Evolutionary conservation across 73 alveolate species (phyloP), one percentile per base, ranked within the genome.

Genomic region (Urostyla sp.): DNA sequence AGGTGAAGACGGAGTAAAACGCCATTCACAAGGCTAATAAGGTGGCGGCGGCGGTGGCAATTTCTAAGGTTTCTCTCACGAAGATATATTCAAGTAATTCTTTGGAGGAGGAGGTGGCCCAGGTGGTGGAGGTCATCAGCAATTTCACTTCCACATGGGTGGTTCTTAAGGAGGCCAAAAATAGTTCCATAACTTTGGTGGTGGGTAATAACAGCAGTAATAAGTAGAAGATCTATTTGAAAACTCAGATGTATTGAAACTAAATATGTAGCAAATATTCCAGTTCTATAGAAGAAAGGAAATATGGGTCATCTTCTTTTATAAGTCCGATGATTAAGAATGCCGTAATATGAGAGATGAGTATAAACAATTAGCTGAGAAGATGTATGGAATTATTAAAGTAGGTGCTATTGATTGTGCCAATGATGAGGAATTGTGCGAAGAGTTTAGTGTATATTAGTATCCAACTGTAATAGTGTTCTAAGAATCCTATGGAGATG

Each of bases 391-490:
- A 8, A 94, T 97, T 37, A 74, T 97, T 45, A 90, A 90, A 74
- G 92, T 91, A 3, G 99, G 98, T 16, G 99, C 99, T 56, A 93
- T 96, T 15, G 96, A 97, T 81, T 97, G 99, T 82, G 91, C 86
- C 35, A 97, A 92, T 50, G 99, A 97, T 79, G 99, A 93, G 75
- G 99, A 93, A 69, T 80, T 97, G 24, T 97, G 99, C 75, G 99
- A 97, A 75, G 99, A 97, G 85, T 94, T 92, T 69, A 85, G 90
- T 23, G 98, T 96, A 23, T 88, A 67, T 72, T 85, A 90, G 3
- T 61, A 86, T 53, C 99, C 99, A 10, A 87, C 91, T 40, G 72
- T 97, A 34, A 27, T 85, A 30, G 87, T 90, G 45, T 97, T 90
- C 95, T 93, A 97, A 55, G 98, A 97, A 26, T 93, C 87, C 67